Evolutionary conservation across 2,329 filamentous ascomycete genomes (phyloP), one percentile per base, ranked within the genome.

Genomic region (Coniochaeta sp.): DNA sequence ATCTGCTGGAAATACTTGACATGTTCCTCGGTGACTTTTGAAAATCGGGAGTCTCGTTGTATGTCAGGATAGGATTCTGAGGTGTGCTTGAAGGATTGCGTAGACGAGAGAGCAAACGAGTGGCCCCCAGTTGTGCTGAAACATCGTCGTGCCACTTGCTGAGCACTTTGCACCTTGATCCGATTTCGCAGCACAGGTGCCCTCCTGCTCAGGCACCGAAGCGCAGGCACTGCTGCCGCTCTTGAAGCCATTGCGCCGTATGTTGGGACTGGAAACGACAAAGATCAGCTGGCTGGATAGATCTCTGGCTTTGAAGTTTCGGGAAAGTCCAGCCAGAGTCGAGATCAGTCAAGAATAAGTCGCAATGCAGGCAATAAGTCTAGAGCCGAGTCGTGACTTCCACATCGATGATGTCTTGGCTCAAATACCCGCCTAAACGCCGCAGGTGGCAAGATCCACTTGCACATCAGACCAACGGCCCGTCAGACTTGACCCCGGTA

Each of bases 1-100:
- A 96, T 71, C 18, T 82, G 74, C 66, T 86, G 84, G 77, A 99
- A 96, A 71, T 82, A 85, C 48, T 82, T 76, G 51, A 97, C 88
- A 76, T 99, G 87, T 33, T 92, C 86, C 42, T 76, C 68, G 3
- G 84, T 90, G 60, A 99, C 71, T 64, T 83, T 69, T 27, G 83
- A 74, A 68, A 94, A 99, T 26, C 83, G 85, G 13, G 81, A 67
- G 63, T 96, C 83, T 58, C 94, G 82, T 72, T 91, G 82, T 62
- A 99, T 75, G 54, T 87, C 78, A 8, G 94, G 92, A 63, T 95
- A 94, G 50, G 85, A 87, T 60, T 96, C 89, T 51, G 89, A 83
- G 14, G 94, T 99, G 72, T 87, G 88, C 67, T 87, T 89, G 64
- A 58, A 57, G 48, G 56, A 53, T 33, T 20, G 40, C 26, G 52